Evolutionary conservation across 768 basidiomycete species (phyloP).

Genomic region (Leucocoprinus sp.): DNA sequence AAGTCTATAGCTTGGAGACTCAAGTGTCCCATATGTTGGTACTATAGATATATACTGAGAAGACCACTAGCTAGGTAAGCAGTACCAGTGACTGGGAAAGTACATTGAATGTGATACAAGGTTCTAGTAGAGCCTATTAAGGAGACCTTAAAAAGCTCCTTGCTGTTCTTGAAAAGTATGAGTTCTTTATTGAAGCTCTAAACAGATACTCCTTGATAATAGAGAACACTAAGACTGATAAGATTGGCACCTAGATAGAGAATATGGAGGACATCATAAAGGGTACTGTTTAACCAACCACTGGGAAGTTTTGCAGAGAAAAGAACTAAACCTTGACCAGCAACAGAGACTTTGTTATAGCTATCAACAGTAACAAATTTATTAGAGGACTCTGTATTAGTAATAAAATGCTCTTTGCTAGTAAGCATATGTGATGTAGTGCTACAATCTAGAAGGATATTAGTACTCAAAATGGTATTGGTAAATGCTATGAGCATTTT

Average conservation of each 20-base stretch:
- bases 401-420: constrained; percentile 10
- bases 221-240: constrained; percentile 14
- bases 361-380: constrained; percentile 15
- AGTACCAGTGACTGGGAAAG: not conserved
- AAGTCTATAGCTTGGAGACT: constrained; percentile 13
- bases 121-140: not conserved
- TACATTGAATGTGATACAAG: constrained; percentile 7
- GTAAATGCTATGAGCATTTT: too few relatives aligned
- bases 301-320: constrained; percentile 8
- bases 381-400: not conserved
- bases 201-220: constrained; percentile 7
- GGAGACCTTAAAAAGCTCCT: not conserved
- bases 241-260: constrained; percentile 15
- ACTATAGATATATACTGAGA: constrained; percentile 16
- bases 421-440: constrained; percentile 15
- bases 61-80: constrained; percentile 1
- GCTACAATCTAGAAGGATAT: constrained; percentile 11
- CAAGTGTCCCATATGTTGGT: constrained; percentile 19
- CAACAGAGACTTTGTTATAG: constrained; percentile 9
- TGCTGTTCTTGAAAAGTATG: too few relatives aligned
- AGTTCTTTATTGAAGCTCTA: constrained; percentile 3
- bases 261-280: constrained; percentile 14
- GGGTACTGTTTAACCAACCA: constrained; percentile 6
- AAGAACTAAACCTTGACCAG: constrained; percentile 10
- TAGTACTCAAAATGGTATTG: too few relatives aligned